phyloP scores from a whole-genome alignment of 352 stramenopile species.

The Halophytophthora polymorphica region DNA sequence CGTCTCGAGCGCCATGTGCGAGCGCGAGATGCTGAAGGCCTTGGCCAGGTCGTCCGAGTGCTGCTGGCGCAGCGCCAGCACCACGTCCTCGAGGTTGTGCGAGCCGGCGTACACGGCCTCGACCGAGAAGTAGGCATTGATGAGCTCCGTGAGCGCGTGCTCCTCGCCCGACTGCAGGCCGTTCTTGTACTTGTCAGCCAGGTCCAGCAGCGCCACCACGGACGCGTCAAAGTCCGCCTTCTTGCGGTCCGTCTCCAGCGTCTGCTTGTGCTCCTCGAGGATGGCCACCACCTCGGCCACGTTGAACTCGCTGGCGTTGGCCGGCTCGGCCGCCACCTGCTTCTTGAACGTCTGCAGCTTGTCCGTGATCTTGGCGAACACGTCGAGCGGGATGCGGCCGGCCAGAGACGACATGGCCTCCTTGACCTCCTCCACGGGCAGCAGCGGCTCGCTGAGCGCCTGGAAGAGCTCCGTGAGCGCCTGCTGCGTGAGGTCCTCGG shows the following conservation, averaged over 20 bases:
- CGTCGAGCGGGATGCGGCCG: slow-evolving; percentile 92
- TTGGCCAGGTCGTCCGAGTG: slow-evolving; percentile 82
- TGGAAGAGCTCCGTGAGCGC: slow-evolving; percentile 88
- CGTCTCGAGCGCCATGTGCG: slow-evolving; percentile 88
- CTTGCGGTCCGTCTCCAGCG: slow-evolving; percentile 49
- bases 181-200: slow-evolving; percentile 72
- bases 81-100: slow-evolving; percentile 81
- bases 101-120: slow-evolving; percentile 72
- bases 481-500: slow-evolving; percentile 76
- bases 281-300: slow-evolving; percentile 50
- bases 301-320: slow-evolving; percentile 42
- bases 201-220: slow-evolving; percentile 68
- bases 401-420: slow-evolving; percentile 96
- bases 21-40: slow-evolving; percentile 89
- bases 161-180: slow-evolving; percentile 70
- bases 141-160: slow-evolving; percentile 61
- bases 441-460: slow-evolving; percentile 58
- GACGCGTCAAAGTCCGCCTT: slow-evolving; percentile 66
- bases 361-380: slow-evolving; percentile 90
- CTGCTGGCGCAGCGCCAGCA: slow-evolving; percentile 87
- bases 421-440: slow-evolving; percentile 94
- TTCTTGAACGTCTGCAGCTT: slow-evolving; percentile 75
- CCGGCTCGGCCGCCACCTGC: slow-evolving; percentile 27
- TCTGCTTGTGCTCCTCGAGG: slow-evolving; percentile 64
- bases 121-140: slow-evolving; percentile 79